These are phyloP conservation scores for Cyclocybe cylindracea DNA, from an alignment of 768 basidiomycete genomes.

Conservation along the genomic window DNA sequence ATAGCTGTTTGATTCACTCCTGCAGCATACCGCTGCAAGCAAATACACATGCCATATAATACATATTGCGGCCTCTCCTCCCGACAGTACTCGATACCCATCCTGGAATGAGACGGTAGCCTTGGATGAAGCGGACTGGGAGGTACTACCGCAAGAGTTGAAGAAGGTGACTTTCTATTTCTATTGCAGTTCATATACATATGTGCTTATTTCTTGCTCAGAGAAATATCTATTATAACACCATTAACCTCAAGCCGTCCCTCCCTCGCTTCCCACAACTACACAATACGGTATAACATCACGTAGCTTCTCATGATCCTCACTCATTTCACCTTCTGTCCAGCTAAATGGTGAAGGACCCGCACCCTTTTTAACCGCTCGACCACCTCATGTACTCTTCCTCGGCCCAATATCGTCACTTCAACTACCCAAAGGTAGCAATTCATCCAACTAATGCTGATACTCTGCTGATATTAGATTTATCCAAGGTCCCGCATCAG, in stretches of 20 bases:
- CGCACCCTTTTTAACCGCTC: slow-evolving; percentile 59
- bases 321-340: slow-evolving; percentile 1
- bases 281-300: slow-evolving; percentile 43
- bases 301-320: not conserved
- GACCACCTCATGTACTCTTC: slow-evolving; percentile 43
- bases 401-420: slow-evolving; percentile 49
- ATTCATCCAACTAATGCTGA: not conserved
- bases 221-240: slow-evolving; percentile 61
- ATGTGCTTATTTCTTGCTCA: slow-evolving; percentile 21
- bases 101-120: slow-evolving; percentile 48
- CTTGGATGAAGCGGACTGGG: slow-evolving; percentile 60
- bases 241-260: slow-evolving; percentile 44
- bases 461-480: slow-evolving; percentile 1
- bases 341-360: slow-evolving; percentile 21
- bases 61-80: slow-evolving; percentile 59
- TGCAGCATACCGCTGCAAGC: slow-evolving; percentile 14
- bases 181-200: not conserved
- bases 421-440: slow-evolving; percentile 28
- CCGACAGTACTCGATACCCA: slow-evolving; percentile 57
- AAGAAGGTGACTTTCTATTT: slow-evolving; percentile 48
- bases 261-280: slow-evolving; percentile 53
- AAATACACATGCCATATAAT: slow-evolving; percentile 47
- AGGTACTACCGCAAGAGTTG: slow-evolving; percentile 58
- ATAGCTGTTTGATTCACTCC: slow-evolving; percentile 44
- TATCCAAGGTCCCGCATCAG: slow-evolving; percentile 18